A percentile compares a stretch with the other conserved stretches of the same genome.
These are phyloP conservation scores for Eleusine indica DNA, from an alignment of 176 grass and related monocot species.

Conservation along the genomic window DNA sequence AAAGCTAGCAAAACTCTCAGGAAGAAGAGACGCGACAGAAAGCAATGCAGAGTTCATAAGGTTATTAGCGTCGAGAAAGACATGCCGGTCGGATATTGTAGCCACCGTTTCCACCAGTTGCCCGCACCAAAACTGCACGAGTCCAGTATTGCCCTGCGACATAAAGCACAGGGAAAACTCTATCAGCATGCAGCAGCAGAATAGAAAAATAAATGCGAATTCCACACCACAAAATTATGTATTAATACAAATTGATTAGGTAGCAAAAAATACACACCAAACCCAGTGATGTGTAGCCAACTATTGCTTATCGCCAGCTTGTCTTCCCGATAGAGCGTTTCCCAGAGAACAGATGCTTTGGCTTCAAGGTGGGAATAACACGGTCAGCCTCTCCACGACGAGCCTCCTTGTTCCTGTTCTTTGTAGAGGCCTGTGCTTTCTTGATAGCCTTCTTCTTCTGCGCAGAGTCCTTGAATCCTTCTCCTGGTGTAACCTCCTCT, in stretches of 20 bases:
- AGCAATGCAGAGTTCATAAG: background rate
- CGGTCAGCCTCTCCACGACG: conserved; percentile 80
- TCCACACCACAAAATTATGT: too few species aligned
- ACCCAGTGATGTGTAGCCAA: background rate
- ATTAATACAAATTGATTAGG: background rate
- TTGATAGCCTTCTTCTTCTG: conserved; percentile 75
- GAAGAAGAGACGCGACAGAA: background rate
- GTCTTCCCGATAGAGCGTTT: conserved; percentile 76
- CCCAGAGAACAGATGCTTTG: conserved; percentile 89
- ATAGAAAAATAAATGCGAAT: background rate
- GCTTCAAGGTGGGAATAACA: conserved; percentile 80
- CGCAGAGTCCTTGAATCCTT: conserved; percentile 64
- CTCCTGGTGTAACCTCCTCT: conserved; percentile 61
- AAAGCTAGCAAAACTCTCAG: conserved; percentile 21
- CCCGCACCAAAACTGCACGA: background rate
- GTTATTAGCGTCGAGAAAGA: background rate
- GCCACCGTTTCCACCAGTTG: background rate
- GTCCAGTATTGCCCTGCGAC: background rate
- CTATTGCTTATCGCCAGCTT: conserved; percentile 44
- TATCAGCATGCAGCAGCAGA: background rate
- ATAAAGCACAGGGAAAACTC: background rate
- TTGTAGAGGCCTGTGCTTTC: conserved; percentile 52
- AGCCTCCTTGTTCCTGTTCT: conserved; percentile 79
- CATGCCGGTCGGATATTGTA: background rate
- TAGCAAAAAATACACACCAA: conserved; percentile 4